phyloP scores from a whole-genome alignment of 148 eudicot genomes.

The Diospyros lotus region DNA sequence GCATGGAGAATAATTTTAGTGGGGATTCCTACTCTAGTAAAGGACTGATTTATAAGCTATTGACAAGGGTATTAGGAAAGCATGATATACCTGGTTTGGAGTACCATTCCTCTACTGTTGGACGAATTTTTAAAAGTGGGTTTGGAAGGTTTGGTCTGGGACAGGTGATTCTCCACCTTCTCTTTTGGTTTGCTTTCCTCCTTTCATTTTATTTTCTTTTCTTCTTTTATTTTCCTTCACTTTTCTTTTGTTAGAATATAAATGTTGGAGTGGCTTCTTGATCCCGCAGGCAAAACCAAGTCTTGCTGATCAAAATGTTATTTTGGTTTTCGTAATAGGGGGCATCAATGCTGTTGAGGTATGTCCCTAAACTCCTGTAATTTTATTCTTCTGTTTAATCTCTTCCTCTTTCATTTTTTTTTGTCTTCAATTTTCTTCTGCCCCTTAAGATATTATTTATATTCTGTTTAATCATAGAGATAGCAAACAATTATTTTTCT shows the following conservation, averaged over 20 bases:
- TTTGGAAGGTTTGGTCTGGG: conserved; percentile 97
- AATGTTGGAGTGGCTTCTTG: conserved; percentile 13
- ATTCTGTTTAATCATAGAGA: neutral
- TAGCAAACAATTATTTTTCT: neutral
- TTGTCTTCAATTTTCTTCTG: neutral
- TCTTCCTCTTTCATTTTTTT: neutral
- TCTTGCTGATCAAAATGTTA: conserved; percentile 76
- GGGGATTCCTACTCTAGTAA: conserved; percentile 61
- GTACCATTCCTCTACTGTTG: conserved; percentile 95
- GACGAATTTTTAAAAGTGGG: conserved; percentile 89
- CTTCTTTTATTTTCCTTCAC: neutral
- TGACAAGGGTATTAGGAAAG: conserved; percentile 55
- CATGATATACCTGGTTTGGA: conserved; percentile 80
- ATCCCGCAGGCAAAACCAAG: conserved; percentile 80
- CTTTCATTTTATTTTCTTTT: neutral
- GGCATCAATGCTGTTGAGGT: conserved; percentile 93
- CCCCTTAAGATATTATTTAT: neutral
- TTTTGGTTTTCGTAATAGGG: conserved; percentile 82
- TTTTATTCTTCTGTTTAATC: neutral
- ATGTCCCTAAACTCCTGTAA: neutral
- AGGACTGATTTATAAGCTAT: conserved; percentile 67
- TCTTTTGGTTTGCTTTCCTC: neutral
- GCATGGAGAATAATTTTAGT: conserved; percentile 37
- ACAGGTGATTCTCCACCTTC: conserved; percentile 46
- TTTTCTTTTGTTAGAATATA: neutral